Base-by-base conservation (phyloP, 177 flowering plant species). In the Vitis hybrid region DNA sequence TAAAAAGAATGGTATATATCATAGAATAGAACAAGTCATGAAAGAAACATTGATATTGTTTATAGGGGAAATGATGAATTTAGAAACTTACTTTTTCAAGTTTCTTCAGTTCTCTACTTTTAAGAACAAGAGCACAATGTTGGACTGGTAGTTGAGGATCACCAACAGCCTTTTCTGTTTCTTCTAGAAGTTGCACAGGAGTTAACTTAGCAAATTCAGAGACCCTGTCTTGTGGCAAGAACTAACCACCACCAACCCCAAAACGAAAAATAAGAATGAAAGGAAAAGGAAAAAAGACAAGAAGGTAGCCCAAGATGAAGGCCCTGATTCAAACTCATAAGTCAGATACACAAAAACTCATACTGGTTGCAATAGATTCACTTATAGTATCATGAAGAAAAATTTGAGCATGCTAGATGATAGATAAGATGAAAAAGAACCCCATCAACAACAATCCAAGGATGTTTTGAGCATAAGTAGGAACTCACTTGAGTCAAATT, bases 151-250 rank as follows among this genome's bases (percentile, higher is more conserved):
- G 85, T 64, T 83, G 88, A 70, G 97, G 95, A 80, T 96, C 91
- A 57, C 99, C 98, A 71, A 96, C 92, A 71, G 99, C 98, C 79
- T 92, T 96, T 76, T 96, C 98, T 64, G 99, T 95, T 78, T 94
- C 99, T 72, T 91, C 92, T 59, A 95, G 81, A 76, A 96, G 95
- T 81, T 92, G 92, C 58, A 92, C 85, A 15, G 99, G 98, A 82
- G 89, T 86, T 71, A 96, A 72, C 86, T 94, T 96, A 6, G 99
- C 99, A 86, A 96, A 96, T 82, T 96, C 99, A 79, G 95, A 91
- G 13, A 96, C 99, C 77, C 97, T 84, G 77, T 96, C 99, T 87
- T 96, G 99, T 10, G 99, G 99, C 59, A 94, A 76, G 78, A 96
- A 96, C 98, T 95, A 72, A 11, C 58, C 60, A 53, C 62, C 31